phyloP scores from a whole-genome alignment of 805 yeast species.

The Phaffomyces antillensis region DNA sequence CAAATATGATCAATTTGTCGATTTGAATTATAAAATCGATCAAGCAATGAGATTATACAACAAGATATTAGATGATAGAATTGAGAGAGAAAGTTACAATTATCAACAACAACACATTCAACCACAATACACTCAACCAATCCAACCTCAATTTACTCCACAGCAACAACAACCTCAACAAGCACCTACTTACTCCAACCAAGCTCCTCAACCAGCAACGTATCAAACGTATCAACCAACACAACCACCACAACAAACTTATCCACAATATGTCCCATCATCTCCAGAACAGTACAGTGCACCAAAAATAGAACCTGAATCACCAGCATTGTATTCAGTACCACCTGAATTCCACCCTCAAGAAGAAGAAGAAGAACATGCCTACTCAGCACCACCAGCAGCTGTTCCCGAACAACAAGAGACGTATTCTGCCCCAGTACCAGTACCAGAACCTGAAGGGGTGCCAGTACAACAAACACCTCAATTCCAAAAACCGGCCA shows the following conservation, averaged over 20 bases:
- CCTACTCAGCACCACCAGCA: slow-evolving; percentile 2
- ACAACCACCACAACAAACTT: slow-evolving; percentile 4
- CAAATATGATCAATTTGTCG: slow-evolving; percentile 59
- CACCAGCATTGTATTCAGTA: background rate
- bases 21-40: slow-evolving; percentile 71
- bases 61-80: slow-evolving; percentile 54
- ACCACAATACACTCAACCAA: slow-evolving; percentile 4
- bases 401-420: slow-evolving; percentile 5
- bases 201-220: slow-evolving; percentile 5
- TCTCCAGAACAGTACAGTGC: slow-evolving; percentile 1
- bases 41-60: slow-evolving; percentile 75
- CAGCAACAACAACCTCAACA: slow-evolving; percentile 4
- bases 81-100: slow-evolving; percentile 27
- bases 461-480: slow-evolving; percentile 7
- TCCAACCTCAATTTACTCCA: background rate
- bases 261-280: slow-evolving; percentile 5
- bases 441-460: slow-evolving; percentile 2
- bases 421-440: slow-evolving; percentile 2
- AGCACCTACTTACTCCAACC: background rate
- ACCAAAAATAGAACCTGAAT: too few relatives aligned
- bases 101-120: slow-evolving; percentile 1
- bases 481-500: background rate
- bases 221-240: slow-evolving; percentile 4
- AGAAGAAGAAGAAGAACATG: slow-evolving; percentile 1
- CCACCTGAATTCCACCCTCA: background rate